Evolutionary conservation across 2,329 filamentous ascomycete species (phyloP).

Genomic region (Arachnomyces sp.): DNA sequence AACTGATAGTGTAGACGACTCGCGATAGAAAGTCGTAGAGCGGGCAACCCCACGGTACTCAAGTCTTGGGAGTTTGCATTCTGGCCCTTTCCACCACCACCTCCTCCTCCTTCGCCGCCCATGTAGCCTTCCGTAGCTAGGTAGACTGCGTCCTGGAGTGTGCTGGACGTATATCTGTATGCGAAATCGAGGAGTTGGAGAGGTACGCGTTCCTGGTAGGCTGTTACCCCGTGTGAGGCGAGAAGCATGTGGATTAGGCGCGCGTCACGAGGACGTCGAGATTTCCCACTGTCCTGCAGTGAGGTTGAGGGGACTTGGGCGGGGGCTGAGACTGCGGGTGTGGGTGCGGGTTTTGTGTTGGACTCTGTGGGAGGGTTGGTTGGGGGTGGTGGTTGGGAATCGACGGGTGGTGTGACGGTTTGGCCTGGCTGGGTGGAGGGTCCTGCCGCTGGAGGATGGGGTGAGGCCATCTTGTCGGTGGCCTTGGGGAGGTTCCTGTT

Average conservation of each 20-base stretch:
- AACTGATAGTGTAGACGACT: slow-evolving; percentile 54
- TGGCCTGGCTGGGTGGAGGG: slow-evolving; percentile 24
- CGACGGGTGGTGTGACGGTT: slow-evolving; percentile 37
- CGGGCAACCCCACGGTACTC: slow-evolving; percentile 47
- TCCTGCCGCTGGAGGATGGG: slow-evolving; percentile 18
- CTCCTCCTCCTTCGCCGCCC: slow-evolving; percentile 24
- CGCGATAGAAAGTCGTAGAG: slow-evolving; percentile 53
- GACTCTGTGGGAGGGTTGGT: slow-evolving; percentile 15
- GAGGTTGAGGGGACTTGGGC: slow-evolving; percentile 36
- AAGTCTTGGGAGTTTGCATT: slow-evolving; percentile 33
- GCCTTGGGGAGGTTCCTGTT: no score
- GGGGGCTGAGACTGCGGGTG: slow-evolving; percentile 18
- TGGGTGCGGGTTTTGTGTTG: slow-evolving; percentile 8
- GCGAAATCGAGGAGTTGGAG: slow-evolving; percentile 46
- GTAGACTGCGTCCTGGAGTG: slow-evolving; percentile 45
- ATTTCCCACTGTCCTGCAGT: slow-evolving; percentile 38
- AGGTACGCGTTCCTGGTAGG: slow-evolving; percentile 46
- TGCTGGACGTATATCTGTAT: slow-evolving; percentile 46
- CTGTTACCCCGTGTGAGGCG: slow-evolving; percentile 39
- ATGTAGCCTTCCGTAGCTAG: slow-evolving; percentile 44
- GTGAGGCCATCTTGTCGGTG: slow-evolving; percentile 6
- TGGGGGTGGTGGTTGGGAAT: slow-evolving; percentile 22
- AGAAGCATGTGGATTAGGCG: slow-evolving; percentile 45
- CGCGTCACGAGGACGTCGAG: slow-evolving; percentile 41
- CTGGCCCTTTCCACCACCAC: slow-evolving; percentile 24